These are phyloP conservation scores for Ploettnerulaceae sp. DNA, from an alignment of 2,329 filamentous ascomycete species.

Conservation along the genomic window DNA sequence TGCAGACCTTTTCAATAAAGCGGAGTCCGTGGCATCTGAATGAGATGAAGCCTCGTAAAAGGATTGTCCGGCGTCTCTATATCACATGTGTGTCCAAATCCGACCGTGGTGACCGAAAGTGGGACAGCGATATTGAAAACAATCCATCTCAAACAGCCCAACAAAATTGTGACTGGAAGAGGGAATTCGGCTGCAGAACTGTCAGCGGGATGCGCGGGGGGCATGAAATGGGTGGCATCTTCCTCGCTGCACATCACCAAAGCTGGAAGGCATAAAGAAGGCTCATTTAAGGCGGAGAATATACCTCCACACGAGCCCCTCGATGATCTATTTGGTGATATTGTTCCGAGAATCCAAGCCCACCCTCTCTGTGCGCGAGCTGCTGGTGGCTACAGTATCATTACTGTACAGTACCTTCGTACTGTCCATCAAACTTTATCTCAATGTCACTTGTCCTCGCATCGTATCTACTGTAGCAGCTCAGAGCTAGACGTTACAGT, in stretches of 20 bases:
- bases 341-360: conserved; percentile 16
- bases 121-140: conserved; percentile 16
- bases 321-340: conserved; percentile 13
- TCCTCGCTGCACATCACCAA: neutral
- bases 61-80: conserved; percentile 9
- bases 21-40: conserved; percentile 2
- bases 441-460: conserved; percentile 5
- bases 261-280: conserved; percentile 21
- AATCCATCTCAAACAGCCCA: conserved; percentile 13
- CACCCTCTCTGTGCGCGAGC: conserved; percentile 23
- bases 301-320: conserved; percentile 24
- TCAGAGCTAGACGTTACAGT: no score
- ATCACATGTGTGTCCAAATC: conserved; percentile 6
- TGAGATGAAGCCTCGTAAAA: conserved; percentile 20
- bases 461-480: neutral
- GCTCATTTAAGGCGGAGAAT: conserved; percentile 30
- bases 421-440: conserved; percentile 15
- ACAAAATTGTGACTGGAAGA: conserved; percentile 7
- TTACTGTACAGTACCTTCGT: no score
- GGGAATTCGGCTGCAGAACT: neutral
- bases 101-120: conserved; percentile 10
- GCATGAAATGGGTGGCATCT: conserved; percentile 1
- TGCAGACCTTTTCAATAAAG: neutral
- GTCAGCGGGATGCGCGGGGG: conserved; percentile 8
- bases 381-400: no score